A percentile compares a stretch with the other conserved stretches of the same genome.
Evolutionary conservation across 495 filamentous ascomycete genomes (phyloP).

Genomic region (Neurospora discreta): DNA sequence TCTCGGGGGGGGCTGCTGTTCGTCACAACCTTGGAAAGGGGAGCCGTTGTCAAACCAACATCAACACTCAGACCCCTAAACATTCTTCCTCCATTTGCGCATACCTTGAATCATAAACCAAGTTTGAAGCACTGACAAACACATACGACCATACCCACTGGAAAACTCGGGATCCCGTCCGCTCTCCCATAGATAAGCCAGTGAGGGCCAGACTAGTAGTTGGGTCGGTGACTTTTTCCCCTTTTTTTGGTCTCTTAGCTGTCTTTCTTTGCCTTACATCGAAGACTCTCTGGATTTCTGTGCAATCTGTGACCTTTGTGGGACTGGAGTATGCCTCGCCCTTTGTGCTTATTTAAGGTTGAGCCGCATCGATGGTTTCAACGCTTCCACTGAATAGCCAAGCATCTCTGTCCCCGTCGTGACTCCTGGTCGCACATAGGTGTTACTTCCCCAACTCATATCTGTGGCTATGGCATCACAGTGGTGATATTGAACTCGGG

Average conservation of each 20-base stretch:
- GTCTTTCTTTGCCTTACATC: too few species aligned
- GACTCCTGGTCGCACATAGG: neutral
- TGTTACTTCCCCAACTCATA: neutral
- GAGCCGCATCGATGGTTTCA: neutral
- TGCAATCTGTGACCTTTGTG: neutral
- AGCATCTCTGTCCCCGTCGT: neutral
- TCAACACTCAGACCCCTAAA: neutral
- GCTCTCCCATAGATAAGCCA: neutral
- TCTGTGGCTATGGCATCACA: neutral
- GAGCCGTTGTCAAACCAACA: neutral
- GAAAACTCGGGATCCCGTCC: constrained; percentile 31
- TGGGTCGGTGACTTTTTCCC: constrained; percentile 29
- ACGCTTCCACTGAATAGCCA: neutral
- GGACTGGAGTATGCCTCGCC: neutral
- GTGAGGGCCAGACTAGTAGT: constrained; percentile 28
- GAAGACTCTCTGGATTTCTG: neutral
- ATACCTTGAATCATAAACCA: accelerated
- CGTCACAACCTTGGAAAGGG: neutral
- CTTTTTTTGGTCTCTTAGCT: too few species aligned
- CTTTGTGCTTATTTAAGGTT: neutral
- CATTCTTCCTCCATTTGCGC: neutral
- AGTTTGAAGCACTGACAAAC: accelerated
- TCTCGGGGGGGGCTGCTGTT: neutral
- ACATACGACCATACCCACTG: neutral
- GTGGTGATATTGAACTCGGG: neutral